Conservation (phyloP, 23 red algal genomes). For the Pyropia yezoensis region DNA sequence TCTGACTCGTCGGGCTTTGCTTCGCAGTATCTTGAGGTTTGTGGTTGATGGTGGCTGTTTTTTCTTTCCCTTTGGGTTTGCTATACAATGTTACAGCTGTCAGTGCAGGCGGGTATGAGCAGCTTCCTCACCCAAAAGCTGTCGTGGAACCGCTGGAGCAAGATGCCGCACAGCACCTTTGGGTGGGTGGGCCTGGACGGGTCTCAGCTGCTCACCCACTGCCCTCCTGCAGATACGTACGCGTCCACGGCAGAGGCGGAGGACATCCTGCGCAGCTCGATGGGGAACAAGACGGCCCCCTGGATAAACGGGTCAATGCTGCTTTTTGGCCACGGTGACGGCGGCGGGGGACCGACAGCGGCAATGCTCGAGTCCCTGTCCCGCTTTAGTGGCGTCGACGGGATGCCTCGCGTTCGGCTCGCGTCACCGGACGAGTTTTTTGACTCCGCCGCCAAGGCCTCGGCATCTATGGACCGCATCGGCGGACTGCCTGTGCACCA, state of each 20-base stretch:
- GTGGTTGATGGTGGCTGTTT: not conserved
- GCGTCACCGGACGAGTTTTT: constrained; percentile 47
- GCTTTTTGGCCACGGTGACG: constrained; percentile 84
- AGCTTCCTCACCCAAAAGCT: constrained; percentile 80
- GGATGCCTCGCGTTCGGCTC: constrained; percentile 34
- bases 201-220: constrained; percentile 42
- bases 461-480: constrained; percentile 7
- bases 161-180: constrained; percentile 79
- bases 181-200: constrained; percentile 80
- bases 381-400: constrained; percentile 43
- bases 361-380: constrained; percentile 71
- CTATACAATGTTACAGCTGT: constrained; percentile 60
- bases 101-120: constrained; percentile 27
- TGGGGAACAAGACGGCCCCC: constrained; percentile 51
- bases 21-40: too few relatives aligned
- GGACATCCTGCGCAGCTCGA: constrained; percentile 36
- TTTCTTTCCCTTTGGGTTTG: not conserved
- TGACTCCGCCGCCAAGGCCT: constrained; percentile 14
- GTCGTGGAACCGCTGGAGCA: constrained; percentile 74
- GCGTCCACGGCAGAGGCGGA: constrained; percentile 40
- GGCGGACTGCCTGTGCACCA: constrained; percentile 40
- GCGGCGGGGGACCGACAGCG: constrained; percentile 62
- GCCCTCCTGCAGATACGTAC: constrained; percentile 81
- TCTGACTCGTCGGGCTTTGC: too few relatives aligned
- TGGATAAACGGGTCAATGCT: constrained; percentile 48